Percentiles rank a stretch among this genome's conserved stretches.
These are phyloP conservation scores for Metschnikowia gruessii DNA, from an alignment of 805 yeast genomes.

Conservation along the genomic window DNA sequence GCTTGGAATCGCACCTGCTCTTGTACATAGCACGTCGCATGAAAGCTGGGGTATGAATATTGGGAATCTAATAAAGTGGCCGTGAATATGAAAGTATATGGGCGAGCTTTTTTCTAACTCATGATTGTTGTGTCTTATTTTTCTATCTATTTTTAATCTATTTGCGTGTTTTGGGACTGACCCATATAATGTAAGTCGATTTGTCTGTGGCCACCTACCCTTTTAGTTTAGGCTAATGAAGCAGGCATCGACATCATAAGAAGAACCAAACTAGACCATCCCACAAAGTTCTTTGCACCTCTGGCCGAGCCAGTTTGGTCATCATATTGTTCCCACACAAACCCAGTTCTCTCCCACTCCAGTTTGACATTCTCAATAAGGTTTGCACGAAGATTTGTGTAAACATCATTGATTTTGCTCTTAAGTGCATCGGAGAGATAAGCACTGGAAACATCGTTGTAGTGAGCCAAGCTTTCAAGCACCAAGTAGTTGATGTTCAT, in stretches of 20 bases:
- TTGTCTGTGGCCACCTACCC: neutral
- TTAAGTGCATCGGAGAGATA: constrained; percentile 37
- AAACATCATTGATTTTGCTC: constrained; percentile 36
- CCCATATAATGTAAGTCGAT: neutral
- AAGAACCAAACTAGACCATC: constrained; percentile 87
- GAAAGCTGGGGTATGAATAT: neutral
- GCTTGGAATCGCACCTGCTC: neutral
- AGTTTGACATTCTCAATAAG: constrained; percentile 63
- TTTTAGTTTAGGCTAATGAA: neutral
- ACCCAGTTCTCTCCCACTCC: constrained; percentile 76
- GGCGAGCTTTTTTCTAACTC: neutral
- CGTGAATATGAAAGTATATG: no score
- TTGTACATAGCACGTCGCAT: neutral
- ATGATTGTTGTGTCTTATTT: neutral
- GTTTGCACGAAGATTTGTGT: constrained; percentile 58
- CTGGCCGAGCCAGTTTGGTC: constrained; percentile 69
- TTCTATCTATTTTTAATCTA: neutral
- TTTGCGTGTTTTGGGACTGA: neutral
- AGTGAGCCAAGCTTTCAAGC: constrained; percentile 65
- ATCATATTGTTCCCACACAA: constrained; percentile 88
- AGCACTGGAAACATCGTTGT: constrained; percentile 35
- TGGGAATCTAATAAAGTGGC: no score
- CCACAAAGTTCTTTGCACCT: constrained; percentile 87
- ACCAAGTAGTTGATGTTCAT: constrained; percentile 82
- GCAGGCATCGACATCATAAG: constrained; percentile 82